These are phyloP conservation scores for Candida ficus DNA, from an alignment of 805 yeast genomes.

Conservation along the genomic window DNA sequence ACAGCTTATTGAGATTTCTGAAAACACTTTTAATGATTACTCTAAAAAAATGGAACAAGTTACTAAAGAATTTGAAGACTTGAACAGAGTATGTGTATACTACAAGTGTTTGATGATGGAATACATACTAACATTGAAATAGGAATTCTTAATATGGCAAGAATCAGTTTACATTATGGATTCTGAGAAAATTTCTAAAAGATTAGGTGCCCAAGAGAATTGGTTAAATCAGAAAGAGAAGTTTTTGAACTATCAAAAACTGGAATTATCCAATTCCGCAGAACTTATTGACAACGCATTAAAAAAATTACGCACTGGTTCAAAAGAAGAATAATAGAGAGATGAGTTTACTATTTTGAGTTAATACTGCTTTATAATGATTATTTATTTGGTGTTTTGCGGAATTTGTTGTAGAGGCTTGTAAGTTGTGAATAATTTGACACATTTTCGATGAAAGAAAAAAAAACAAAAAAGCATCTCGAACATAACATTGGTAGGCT, in stretches of 20 bases:
- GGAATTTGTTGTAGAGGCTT: too few species aligned
- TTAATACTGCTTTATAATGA: too few species aligned
- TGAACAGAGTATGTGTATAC: conserved; percentile 22
- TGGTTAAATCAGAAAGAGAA: conserved; percentile 22
- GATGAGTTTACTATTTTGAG: not conserved
- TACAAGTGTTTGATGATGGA: too few species aligned
- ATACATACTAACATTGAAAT: not conserved
- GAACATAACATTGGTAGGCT: too few species aligned
- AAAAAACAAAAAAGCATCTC: too few species aligned
- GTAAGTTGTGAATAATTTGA: not conserved
- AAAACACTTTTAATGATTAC: conserved; percentile 18
- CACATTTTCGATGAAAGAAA: not conserved
- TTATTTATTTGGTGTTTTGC: too few species aligned
- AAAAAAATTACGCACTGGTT: conserved; percentile 12
- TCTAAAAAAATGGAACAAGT: conserved; percentile 17
- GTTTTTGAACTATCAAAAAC: conserved; percentile 16
- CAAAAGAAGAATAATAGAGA: not conserved
- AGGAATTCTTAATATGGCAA: conserved; percentile 25
- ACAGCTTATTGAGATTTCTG: conserved; percentile 12
- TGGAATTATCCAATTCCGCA: conserved; percentile 21
- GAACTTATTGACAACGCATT: conserved; percentile 21
- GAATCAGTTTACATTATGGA: conserved; percentile 23
- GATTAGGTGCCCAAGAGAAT: conserved; percentile 16
- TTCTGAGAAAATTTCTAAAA: conserved; percentile 17
- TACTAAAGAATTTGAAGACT: conserved; percentile 19